These are phyloP conservation scores for Penicillium sp. DNA, from an alignment of 2,329 filamentous ascomycete genomes.

Conservation along the genomic window DNA sequence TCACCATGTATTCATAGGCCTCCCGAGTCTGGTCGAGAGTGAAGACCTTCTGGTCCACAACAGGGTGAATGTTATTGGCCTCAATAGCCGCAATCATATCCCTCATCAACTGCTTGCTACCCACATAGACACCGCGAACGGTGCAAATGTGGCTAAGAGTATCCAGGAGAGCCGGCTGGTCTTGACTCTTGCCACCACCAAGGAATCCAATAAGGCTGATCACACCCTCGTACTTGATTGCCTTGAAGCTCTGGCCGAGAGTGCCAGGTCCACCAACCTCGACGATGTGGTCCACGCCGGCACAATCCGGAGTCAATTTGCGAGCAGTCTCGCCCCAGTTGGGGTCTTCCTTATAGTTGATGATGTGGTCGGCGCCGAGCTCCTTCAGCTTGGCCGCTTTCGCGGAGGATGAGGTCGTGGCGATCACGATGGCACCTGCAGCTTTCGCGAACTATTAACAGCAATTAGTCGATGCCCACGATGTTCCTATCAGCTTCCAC, in stretches of 20 bases:
- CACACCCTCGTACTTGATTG: constrained; percentile 52
- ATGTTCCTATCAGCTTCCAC: not conserved
- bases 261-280: constrained; percentile 65
- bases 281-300: constrained; percentile 59
- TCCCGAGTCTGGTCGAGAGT: constrained; percentile 50
- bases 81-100: constrained; percentile 59
- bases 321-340: constrained; percentile 60
- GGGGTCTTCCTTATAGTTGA: constrained; percentile 58
- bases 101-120: constrained; percentile 53
- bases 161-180: constrained; percentile 52
- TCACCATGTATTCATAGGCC: constrained; percentile 52
- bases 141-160: constrained; percentile 50
- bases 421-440: constrained; percentile 52
- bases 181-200: constrained; percentile 45
- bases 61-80: constrained; percentile 55
- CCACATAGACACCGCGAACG: constrained; percentile 55
- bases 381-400: constrained; percentile 52
- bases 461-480: not conserved
- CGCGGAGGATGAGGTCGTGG: constrained; percentile 55
- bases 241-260: constrained; percentile 53
- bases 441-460: constrained; percentile 46
- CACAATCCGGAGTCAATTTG: constrained; percentile 45
- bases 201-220: constrained; percentile 57
- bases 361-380: constrained; percentile 55
- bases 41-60: constrained; percentile 57